phyloP scores from a whole-genome alignment of 345 rosid species.

The Durio zibethinus region DNA sequence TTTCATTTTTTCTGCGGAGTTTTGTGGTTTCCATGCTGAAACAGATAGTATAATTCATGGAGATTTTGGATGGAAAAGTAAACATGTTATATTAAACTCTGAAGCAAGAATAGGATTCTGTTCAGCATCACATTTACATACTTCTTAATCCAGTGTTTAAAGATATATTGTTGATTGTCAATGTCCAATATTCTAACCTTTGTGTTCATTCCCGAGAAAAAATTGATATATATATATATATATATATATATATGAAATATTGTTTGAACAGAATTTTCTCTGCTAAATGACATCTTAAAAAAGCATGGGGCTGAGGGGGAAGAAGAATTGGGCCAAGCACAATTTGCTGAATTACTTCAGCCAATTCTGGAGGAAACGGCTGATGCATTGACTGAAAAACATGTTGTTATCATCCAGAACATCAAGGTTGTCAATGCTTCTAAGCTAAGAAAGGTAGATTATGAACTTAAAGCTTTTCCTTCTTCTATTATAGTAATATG shows the following conservation, averaged over 20 bases:
- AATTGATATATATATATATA: constrained; percentile 14
- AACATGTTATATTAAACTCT: no score
- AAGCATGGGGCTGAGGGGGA: constrained; percentile 72
- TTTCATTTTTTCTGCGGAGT: neutral
- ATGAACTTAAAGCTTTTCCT: neutral
- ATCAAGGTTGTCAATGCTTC: constrained; percentile 61
- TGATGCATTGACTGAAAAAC: constrained; percentile 52
- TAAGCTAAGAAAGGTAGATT: constrained; percentile 56
- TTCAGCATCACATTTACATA: neutral
- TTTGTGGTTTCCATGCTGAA: neutral
- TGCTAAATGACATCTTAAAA: constrained; percentile 62
- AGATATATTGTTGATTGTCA: neutral
- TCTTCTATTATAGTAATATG: neutral
- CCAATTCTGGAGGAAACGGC: constrained; percentile 71
- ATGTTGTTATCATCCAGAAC: constrained; percentile 43
- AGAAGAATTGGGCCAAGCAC: constrained; percentile 80
- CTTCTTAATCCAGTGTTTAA: neutral
- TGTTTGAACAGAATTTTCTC: constrained; percentile 56
- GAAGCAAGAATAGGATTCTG: neutral
- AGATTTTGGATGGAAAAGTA: no score
- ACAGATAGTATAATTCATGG: neutral
- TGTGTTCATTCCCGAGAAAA: neutral
- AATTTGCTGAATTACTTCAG: constrained; percentile 78
- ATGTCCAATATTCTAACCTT: neutral
- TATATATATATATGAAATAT: neutral